Evolutionary conservation across 345 rosid genomes (phyloP), one percentile per base, ranked within the genome.

Genomic region (Rhodamnia rubescens): DNA sequence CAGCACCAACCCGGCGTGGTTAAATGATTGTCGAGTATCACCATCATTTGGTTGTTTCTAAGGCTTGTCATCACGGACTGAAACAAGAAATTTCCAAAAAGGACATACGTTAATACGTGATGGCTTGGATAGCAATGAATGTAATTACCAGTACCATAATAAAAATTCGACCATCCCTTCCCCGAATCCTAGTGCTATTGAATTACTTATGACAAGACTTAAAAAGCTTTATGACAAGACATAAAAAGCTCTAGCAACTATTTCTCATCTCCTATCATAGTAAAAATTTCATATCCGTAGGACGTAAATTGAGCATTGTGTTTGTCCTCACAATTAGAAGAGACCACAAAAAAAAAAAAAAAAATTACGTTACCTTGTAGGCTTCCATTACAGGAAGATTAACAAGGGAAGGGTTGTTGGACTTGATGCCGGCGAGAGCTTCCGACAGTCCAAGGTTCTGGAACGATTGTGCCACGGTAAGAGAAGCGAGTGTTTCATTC

Each of bases 1-100:
- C 99, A 96, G 40, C 99, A 97, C 99, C 99, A 97, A 52, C 94
- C 98, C 3, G 98, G 99, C 78, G 88, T 92, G 86, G 95, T 95
- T 69, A 97, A 57, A 91, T 97, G 99, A 90, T 97, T 96, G 92
- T 97, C 99, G 51, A 95, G 85, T 85, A 97, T 92, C 84, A 95
- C 96, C 98, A 96, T 92, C 89, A 97, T 92, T 26, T 90, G 85
- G 86, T 93, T 92, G 18, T 89, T 86, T 51, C 93, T 94, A 44
- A 97, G 94, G 85, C 88, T 89, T 22, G 93, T 82, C 87, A 97
- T 94, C 86, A 95, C 98, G 52, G 87, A 91, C 99, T 96, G 89
- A 74, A 86, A 36, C 13, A 16, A 15, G 10, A 58, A 61, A 44
- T 16, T n/a, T 53, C 11, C 29, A 22, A 36, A 27, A 51, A 50